A percentile compares a stretch with the other conserved stretches of the same genome.
Evolutionary conservation across 108 stramenopile genomes (phyloP).

Genomic region (Pseudonitzschia pungens): DNA sequence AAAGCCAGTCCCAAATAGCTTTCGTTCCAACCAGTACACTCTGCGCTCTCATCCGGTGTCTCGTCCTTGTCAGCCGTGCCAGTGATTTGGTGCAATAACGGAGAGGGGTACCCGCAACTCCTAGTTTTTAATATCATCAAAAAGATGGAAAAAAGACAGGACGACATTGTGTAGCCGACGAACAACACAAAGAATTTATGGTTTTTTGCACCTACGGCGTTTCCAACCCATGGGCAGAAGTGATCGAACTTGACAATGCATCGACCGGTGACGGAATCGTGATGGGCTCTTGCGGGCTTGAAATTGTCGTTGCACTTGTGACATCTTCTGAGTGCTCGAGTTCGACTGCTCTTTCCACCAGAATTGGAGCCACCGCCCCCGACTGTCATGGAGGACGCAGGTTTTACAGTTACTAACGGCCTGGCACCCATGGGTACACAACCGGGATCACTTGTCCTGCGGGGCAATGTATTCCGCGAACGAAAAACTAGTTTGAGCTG

Average conservation of each 20-base stretch:
- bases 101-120: constrained; percentile 47
- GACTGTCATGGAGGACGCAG: constrained; percentile 16
- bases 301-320: constrained; percentile 79
- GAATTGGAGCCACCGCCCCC: constrained; percentile 12
- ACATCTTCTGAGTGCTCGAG: constrained; percentile 64
- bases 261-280: constrained; percentile 85
- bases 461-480: not conserved
- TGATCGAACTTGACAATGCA: constrained; percentile 75
- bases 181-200: constrained; percentile 96
- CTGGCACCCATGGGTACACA: constrained; percentile 82
- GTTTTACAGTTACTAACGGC: constrained; percentile 53
- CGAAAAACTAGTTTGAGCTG: not conserved
- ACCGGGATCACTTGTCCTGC: constrained; percentile 63
- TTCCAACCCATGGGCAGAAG: constrained; percentile 92
- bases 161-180: constrained; percentile 84
- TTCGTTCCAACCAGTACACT: constrained; percentile 36
- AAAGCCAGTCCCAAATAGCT: constrained; percentile 35
- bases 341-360: constrained; percentile 11
- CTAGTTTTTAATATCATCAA: constrained; percentile 59
- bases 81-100: not conserved
- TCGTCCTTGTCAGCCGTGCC: not conserved
- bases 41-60: not conserved
- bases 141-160: constrained; percentile 70
- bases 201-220: constrained; percentile 93
- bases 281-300: constrained; percentile 83